These are phyloP conservation scores for Diospyros kaki DNA, from an alignment of 148 eudicot species.

Conservation along the genomic window DNA sequence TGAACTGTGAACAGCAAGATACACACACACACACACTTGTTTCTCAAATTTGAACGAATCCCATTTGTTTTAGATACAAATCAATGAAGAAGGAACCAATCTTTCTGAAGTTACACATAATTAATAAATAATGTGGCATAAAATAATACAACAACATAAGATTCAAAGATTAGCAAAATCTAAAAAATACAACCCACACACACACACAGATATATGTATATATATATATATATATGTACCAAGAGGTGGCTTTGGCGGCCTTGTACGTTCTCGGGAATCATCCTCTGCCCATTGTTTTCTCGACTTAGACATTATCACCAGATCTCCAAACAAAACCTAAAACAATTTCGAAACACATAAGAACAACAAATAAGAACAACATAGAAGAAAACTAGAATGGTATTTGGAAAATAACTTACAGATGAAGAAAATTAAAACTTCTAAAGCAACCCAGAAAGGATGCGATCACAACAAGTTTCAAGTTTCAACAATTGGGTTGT, in stretches of 20 bases:
- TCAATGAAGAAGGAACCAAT: too few relatives aligned
- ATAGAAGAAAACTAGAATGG: too few relatives aligned
- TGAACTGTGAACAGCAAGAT: not conserved
- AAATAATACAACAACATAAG: not conserved
- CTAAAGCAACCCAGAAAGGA: too few relatives aligned
- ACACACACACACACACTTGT: too few relatives aligned
- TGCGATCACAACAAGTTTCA: too few relatives aligned
- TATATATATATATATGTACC: conserved; percentile 14
- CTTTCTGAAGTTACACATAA: not conserved
- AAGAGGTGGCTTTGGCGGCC: conserved; percentile 36
- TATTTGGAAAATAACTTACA: too few relatives aligned
- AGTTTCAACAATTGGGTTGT: too few relatives aligned
- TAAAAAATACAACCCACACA: too few relatives aligned
- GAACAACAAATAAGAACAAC: too few relatives aligned
- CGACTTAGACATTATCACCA: conserved; percentile 23
- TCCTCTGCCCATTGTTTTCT: conserved; percentile 6
- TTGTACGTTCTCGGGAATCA: not conserved
- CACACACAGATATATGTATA: too few relatives aligned
- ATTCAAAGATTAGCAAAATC: not conserved
- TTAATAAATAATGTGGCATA: not conserved
- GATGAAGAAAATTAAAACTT: too few relatives aligned
- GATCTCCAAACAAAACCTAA: not conserved
- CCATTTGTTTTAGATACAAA: too few relatives aligned
- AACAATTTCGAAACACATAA: not conserved
- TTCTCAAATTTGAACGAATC: not conserved